A percentile compares a stretch with the other conserved stretches of the same genome.
Evolutionary conservation across 2,329 filamentous ascomycete species (phyloP).

Genomic region (Chaetomium sp.): DNA sequence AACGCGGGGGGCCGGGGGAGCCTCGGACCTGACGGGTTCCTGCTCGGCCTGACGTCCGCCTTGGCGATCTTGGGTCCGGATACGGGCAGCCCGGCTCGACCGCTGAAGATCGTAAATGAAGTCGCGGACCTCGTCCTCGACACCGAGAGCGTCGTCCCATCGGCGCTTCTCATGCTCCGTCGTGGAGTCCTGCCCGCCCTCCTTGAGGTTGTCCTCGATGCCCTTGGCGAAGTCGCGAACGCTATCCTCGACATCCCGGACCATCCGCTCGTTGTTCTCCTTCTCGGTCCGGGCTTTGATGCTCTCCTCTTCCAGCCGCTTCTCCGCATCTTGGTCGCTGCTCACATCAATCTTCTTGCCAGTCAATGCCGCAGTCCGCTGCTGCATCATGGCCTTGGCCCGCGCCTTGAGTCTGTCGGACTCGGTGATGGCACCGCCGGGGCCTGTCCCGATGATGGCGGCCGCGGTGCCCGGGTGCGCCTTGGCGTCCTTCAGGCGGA

Average conservation of each 20-base stretch:
- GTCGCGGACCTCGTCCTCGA: conserved; percentile 93
- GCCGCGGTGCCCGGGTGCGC: conserved; percentile 75
- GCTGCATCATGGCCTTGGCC: conserved; percentile 98
- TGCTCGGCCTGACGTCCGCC: conserved; percentile 37
- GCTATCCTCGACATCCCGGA: conserved; percentile 91
- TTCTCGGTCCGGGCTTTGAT: conserved; percentile 74
- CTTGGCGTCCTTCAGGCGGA: conserved; percentile 89
- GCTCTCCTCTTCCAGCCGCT: conserved; percentile 83
- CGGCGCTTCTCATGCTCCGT: conserved; percentile 86
- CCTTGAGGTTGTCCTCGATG: conserved; percentile 82
- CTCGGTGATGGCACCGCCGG: conserved; percentile 84
- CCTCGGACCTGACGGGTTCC: conserved; percentile 39
- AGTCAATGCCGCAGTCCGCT: conserved; percentile 84
- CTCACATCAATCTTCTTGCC: conserved; percentile 70
- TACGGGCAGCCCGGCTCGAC: conserved; percentile 67
- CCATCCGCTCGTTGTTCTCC: conserved; percentile 94
- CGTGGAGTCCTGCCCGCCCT: conserved; percentile 65
- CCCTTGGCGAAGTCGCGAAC: conserved; percentile 80
- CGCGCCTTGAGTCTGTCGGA: conserved; percentile 90
- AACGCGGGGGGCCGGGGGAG: conserved; percentile 39
- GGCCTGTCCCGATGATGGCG: conserved; percentile 84
- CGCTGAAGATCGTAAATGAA: conserved; percentile 97
- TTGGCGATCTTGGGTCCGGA: conserved; percentile 54
- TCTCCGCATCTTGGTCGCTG: conserved; percentile 72
- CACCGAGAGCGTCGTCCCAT: conserved; percentile 93